phyloP scores from a whole-genome alignment of 164 flowering plant genomes.

The Umbilicus rupestris region DNA sequence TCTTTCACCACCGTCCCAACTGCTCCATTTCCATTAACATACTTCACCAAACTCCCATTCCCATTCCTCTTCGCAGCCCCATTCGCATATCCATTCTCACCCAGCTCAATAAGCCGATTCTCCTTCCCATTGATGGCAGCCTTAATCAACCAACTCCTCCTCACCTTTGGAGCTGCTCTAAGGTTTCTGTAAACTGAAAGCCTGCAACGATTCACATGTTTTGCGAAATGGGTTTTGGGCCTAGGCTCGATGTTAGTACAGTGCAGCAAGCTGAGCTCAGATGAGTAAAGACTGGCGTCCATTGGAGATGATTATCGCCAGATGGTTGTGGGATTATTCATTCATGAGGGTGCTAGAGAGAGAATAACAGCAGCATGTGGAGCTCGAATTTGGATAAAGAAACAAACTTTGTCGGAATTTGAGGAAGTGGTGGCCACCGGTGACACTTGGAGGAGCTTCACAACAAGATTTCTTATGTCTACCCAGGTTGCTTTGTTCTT shows the following conservation, averaged over 20 bases:
- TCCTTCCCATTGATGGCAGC: background rate
- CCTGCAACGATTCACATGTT: background rate
- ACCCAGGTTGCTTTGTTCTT: too few relatives aligned
- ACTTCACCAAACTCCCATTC: slow-evolving; percentile 23
- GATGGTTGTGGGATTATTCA: too few relatives aligned
- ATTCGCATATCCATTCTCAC: background rate
- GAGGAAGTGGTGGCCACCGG: too few relatives aligned
- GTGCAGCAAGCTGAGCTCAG: background rate
- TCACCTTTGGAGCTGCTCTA: background rate
- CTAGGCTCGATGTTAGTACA: background rate
- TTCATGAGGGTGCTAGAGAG: too few relatives aligned
- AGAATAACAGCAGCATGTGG: too few relatives aligned
- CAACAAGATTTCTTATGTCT: too few relatives aligned
- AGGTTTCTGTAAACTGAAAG: too few relatives aligned
- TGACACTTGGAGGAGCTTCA: too few relatives aligned
- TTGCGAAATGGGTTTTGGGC: background rate
- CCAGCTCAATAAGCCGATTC: background rate
- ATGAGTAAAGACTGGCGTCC: background rate
- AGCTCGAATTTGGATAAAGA: too few relatives aligned
- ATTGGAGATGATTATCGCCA: too few relatives aligned
- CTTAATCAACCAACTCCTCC: background rate
- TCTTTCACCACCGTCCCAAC: background rate
- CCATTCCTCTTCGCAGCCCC: slow-evolving; percentile 15
- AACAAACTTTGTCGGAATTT: too few relatives aligned
- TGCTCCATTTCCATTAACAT: background rate